Percentiles rank a stretch among this genome's conserved stretches.
These are phyloP conservation scores for Gyromitra esculenta DNA, from an alignment of 2,329 filamentous ascomycete species.

Conservation along the genomic window DNA sequence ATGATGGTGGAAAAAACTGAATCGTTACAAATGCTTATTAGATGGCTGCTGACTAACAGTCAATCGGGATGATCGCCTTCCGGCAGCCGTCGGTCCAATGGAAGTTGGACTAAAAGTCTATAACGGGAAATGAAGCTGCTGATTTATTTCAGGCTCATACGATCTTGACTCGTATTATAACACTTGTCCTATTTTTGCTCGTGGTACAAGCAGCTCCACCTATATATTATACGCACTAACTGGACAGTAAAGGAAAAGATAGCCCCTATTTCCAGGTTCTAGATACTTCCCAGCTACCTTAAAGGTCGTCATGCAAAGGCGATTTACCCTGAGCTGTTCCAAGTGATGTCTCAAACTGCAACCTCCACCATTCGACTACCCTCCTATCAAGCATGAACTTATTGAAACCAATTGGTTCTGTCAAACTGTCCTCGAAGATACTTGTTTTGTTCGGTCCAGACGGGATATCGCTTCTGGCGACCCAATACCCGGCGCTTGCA, in stretches of 20 bases:
- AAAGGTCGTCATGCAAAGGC: constrained; percentile 59
- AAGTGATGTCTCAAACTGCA: constrained; percentile 62
- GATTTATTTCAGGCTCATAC: neutral
- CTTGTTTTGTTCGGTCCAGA: constrained; percentile 58
- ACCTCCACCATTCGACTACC: constrained; percentile 62
- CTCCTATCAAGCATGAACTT: constrained; percentile 63
- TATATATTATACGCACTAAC: neutral
- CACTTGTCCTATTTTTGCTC: neutral
- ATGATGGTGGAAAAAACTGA: neutral
- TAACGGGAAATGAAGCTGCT: neutral
- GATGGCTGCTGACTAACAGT: neutral
- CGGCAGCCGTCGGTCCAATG: neutral
- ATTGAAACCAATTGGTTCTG: constrained; percentile 61
- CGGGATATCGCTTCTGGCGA: constrained; percentile 60
- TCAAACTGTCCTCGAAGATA: constrained; percentile 59
- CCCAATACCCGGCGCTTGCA: constrained; percentile 58
- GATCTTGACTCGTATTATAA: neutral
- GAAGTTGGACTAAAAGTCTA: neutral
- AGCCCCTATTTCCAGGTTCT: neutral
- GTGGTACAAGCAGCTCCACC: neutral
- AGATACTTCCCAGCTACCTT: neutral
- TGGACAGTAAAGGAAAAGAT: neutral
- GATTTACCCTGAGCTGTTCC: constrained; percentile 63
- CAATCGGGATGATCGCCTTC: neutral
- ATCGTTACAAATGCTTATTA: neutral